These are phyloP conservation scores for Limonomyces culmigenus DNA, from an alignment of 1,284 basidiomycete species.

Conservation along the genomic window DNA sequence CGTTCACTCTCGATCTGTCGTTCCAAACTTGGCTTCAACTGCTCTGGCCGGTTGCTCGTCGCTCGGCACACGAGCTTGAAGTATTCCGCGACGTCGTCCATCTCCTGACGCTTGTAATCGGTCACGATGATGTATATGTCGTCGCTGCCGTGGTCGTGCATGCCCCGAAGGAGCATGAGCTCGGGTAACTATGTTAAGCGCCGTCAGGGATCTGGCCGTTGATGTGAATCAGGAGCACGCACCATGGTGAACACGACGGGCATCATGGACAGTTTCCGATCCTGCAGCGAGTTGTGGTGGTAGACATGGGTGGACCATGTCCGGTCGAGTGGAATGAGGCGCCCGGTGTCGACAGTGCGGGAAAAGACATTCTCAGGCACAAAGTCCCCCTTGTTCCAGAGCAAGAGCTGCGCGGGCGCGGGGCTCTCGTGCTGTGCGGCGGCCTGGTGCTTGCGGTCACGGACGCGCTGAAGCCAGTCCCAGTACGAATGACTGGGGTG, in stretches of 20 bases:
- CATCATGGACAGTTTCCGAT: slow-evolving; percentile 55
- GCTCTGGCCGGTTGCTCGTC: slow-evolving; percentile 35
- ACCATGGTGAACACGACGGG: slow-evolving; percentile 67
- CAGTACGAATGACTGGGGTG: slow-evolving; percentile 55
- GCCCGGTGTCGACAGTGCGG: slow-evolving; percentile 55
- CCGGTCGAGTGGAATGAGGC: slow-evolving; percentile 57
- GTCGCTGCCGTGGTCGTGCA: slow-evolving; percentile 62
- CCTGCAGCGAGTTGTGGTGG: slow-evolving; percentile 55
- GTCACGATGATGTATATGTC: slow-evolving; percentile 62
- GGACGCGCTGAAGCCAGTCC: slow-evolving; percentile 54
- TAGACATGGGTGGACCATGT: slow-evolving; percentile 67
- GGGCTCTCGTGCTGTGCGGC: slow-evolving; percentile 16
- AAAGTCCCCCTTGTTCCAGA: slow-evolving; percentile 64
- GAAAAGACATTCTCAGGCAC: slow-evolving; percentile 61
- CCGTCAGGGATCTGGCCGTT: too few species aligned
- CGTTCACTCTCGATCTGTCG: slow-evolving; percentile 49
- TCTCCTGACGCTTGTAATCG: slow-evolving; percentile 55
- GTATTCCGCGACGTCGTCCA: slow-evolving; percentile 61
- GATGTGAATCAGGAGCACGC: slow-evolving; percentile 10
- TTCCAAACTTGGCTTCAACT: slow-evolving; percentile 39
- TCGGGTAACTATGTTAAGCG: slow-evolving; percentile 39
- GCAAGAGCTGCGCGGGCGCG: slow-evolving; percentile 30
- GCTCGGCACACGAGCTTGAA: slow-evolving; percentile 52
- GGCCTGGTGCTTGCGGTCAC: slow-evolving; percentile 37
- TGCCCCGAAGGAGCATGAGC: slow-evolving; percentile 57